These are phyloP conservation scores for Priceomyces haplophilus DNA, from an alignment of 805 yeast genomes.

Conservation along the genomic window DNA sequence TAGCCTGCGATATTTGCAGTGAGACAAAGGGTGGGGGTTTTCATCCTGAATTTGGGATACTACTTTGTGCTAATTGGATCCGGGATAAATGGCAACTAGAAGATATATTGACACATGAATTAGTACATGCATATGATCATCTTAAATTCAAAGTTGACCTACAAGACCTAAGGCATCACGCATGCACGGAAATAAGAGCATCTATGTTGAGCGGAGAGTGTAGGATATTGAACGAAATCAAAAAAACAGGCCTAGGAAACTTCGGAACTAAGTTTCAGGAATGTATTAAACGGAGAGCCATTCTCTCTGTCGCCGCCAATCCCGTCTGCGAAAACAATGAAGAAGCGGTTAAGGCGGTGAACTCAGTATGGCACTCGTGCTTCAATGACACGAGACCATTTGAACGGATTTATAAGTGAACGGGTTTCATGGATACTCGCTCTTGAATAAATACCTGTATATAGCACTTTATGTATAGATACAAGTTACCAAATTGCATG, in stretches of 20 bases:
- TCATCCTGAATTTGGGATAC: conserved; percentile 83
- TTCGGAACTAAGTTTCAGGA: conserved; percentile 83
- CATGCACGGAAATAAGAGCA: conserved; percentile 95
- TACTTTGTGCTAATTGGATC: conserved; percentile 82
- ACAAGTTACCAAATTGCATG: no score
- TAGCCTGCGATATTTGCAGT: conserved; percentile 80
- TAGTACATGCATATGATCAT: conserved; percentile 91
- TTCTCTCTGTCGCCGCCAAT: conserved; percentile 77
- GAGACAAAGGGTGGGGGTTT: conserved; percentile 87
- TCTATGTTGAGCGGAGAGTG: conserved; percentile 93
- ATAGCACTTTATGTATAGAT: no score
- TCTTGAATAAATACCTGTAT: no score
- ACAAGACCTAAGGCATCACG: conserved; percentile 84
- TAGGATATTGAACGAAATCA: conserved; percentile 80
- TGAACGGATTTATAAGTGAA: conserved; percentile 67
- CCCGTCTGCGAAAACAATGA: conserved; percentile 73
- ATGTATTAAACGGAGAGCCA: conserved; percentile 88
- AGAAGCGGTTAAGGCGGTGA: conserved; percentile 76
- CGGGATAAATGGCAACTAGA: conserved; percentile 76
- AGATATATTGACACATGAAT: conserved; percentile 88
- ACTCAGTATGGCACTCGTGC: conserved; percentile 89
- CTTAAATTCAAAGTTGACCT: conserved; percentile 85
- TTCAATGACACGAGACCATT: conserved; percentile 95
- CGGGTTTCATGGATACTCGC: background rate
- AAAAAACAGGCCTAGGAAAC: conserved; percentile 48